Evolutionary conservation across 176 grass and related monocot species (phyloP), one percentile per base, ranked within the genome.

Genomic region (Lolium rigidum): DNA sequence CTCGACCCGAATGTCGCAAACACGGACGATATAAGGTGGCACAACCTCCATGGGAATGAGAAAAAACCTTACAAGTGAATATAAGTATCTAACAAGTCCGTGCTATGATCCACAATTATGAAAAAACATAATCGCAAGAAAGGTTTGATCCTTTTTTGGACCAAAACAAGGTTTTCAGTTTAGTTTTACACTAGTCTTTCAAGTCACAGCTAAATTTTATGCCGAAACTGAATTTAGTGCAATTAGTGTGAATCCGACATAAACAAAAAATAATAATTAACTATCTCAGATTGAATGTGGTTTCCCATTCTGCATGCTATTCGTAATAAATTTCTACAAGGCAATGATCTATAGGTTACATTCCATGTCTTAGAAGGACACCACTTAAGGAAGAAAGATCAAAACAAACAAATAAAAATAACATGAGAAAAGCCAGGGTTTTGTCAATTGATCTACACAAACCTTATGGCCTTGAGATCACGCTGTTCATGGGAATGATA

Each of bases 401-500:
- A 18, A 54, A 18, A 1, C 67, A 43, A 70, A 5, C 38, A 39
- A 69, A 69, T 70, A 70, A 43, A 74, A 51, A 76, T 7, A 28
- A 75, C 3, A 5, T 13, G 22, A 75, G 14, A 51, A 50, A 52
- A 76, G 3, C 47, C 24, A 17, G 48, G 47, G 22, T 50, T 4
- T 76, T 18, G 4, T 25, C 60, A 12, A 63, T 1, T 66, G 58
- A 72, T 58, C 22, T 25, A 9, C 4, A 22, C 67, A 83, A 39
- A 83, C 51, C 81, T 83, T 72, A 24, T 16, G 20, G 50, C 16
- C 82, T 74, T 74, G 21, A 46, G 22, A 48, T 74, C 21, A 52
- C 61, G 62, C 79, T 13, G 54, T 1, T 83, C 38, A 28, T 25
- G 37, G 8, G 4, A 16, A 59, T 60, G 21, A 56, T 61, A 12